Base-by-base conservation (phyloP, 768 basidiomycete species). In the Myochromella boudieri region DNA sequence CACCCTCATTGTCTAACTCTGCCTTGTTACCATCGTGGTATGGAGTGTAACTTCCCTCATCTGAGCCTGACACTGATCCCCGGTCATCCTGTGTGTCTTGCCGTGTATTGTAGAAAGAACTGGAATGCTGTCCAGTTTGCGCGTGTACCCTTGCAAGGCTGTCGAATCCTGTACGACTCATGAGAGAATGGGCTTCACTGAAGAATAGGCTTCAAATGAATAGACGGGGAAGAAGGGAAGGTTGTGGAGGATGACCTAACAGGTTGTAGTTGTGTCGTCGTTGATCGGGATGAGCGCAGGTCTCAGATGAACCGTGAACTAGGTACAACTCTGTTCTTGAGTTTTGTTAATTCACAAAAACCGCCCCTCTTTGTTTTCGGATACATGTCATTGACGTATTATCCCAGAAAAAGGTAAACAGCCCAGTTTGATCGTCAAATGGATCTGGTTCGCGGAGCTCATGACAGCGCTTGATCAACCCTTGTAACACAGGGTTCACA, bases 61-160 rank as follows among this genome's bases (percentile, higher is more conserved):
- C 82, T 48, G 82, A 82, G 48, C 72, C 76, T 6, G 80, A 75
- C 57, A 73, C 68, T 8, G 81, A 84, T 44, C 70, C 74, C 41
- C 68, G 71, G 52, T 76, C 76, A 45, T 76, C 74, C 49, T 62
- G 58, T 55, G 63, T 63, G 27, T 67, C 67, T 24, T 26, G 51
- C 38, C 57, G 62, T 46, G 52, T 44, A 37, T 46, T 45, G 50
- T 59, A 60, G 49, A 66, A 57, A 40, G 60, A 31, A 43, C 58
- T 59, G 41, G 58, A 43, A 41, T 57, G 49, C 31, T 66, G 66
- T 47, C 67, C 47, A 41, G 64, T 51, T 37, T 39, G 46, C 51
- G 56, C 52, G 47, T 66, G 59, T 37, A 55, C 28, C 43, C 46
- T 37, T 21, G 42, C 33, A 47, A 37, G 46, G 49, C 54, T 55